phyloP scores from a whole-genome alignment of 495 filamentous ascomycete species.

The Umbilicaria muhlenbergii region DNA sequence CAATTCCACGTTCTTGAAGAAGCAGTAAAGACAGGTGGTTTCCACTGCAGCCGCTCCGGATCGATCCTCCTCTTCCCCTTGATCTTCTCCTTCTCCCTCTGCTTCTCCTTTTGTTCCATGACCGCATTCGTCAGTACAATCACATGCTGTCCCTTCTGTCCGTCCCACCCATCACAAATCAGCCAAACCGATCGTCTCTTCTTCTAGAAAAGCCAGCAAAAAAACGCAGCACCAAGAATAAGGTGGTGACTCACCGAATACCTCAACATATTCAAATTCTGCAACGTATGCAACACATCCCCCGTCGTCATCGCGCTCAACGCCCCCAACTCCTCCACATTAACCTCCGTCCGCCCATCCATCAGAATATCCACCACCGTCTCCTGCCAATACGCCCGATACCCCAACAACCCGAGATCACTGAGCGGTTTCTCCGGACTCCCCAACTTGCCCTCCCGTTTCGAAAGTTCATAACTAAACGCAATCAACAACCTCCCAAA shows the following conservation, averaged over 20 bases:
- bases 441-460: slow-evolving; percentile 84
- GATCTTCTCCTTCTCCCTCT: slow-evolving; percentile 56
- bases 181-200: slow-evolving; percentile 1
- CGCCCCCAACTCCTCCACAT: slow-evolving; percentile 64
- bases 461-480: slow-evolving; percentile 95
- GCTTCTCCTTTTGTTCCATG: slow-evolving; percentile 56
- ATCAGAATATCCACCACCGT: slow-evolving; percentile 74
- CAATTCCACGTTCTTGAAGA: slow-evolving; percentile 89
- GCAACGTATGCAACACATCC: slow-evolving; percentile 84
- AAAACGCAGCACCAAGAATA: not conserved
- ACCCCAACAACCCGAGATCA: slow-evolving; percentile 80
- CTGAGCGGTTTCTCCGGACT: slow-evolving; percentile 93
- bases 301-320: slow-evolving; percentile 85
- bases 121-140: slow-evolving; percentile 73
- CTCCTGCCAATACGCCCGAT: slow-evolving; percentile 94
- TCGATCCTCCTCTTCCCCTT: slow-evolving; percentile 63
- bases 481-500: slow-evolving; percentile 88
- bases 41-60: slow-evolving; percentile 72
- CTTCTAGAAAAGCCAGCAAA: not conserved
- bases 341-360: slow-evolving; percentile 47
- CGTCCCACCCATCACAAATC: slow-evolving; percentile 8
- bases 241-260: slow-evolving; percentile 44
- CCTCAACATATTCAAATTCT: slow-evolving; percentile 84
- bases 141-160: slow-evolving; percentile 75
- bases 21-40: slow-evolving; percentile 87